Evolutionary conservation across 1,284 basidiomycete species (phyloP), one percentile per base, ranked within the genome.

Genomic region (Ceratobasidium sp.): DNA sequence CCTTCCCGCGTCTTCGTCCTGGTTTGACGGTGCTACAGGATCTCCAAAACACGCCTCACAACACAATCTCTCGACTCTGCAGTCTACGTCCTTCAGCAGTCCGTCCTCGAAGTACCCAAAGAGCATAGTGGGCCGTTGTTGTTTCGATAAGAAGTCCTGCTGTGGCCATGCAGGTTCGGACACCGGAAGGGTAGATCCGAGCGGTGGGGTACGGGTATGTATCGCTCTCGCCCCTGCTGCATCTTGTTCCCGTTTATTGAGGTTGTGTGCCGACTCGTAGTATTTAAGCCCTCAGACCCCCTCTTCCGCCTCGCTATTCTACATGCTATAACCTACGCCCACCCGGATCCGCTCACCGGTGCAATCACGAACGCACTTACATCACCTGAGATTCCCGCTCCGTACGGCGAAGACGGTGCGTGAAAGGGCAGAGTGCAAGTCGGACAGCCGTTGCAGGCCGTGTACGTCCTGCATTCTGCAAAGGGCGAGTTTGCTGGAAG

Each of bases 121-220:
- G 86, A 90, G 79, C 93, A 93, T 80, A 84, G 85, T 10, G 88
- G 90, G 79, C 86, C 95, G 53, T 91, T 94, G 68, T 95, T 93
- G 17, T 87, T 97, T 77, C 87, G 91, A 69, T 93, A 96, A 82
- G 94, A 97, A 79, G 94, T 97, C 80, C 84, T 97, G 8, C 95
- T 96, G 0, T 97, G 95, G 94, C 82, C 97, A 60, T 92, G 94
- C 84, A 95, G 94, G 82, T 86, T 93, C 6, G 92, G 93, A 77
- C 95, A 95, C 82, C 84, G 86, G 78, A 54, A 68, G 65, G 76
- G 74, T 37, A 77, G 75, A 61, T 61, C 64, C 26, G 58, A 67
- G 13, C 64, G 75, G 15, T 68, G 75, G 64, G 66, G 47, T 1
- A 20, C 26, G 17, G 11, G 64, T 69, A 33, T 56, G 74, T n/a